Evolutionary conservation across 352 stramenopile genomes (phyloP).

Genomic region (Phytophthora cryptogea): DNA sequence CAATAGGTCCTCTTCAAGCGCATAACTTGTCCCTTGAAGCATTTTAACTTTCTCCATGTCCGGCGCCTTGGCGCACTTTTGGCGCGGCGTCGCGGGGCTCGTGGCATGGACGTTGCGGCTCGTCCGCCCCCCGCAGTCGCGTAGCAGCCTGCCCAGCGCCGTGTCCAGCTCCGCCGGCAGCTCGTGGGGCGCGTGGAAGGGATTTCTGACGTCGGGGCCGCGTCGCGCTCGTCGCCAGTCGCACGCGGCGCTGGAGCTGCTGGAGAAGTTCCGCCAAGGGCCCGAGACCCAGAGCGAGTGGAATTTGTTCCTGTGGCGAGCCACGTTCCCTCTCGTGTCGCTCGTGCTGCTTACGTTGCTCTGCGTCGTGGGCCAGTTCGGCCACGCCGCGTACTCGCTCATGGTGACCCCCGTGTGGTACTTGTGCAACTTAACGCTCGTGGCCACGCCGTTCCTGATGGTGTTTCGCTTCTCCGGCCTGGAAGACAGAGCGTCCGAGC

Average conservation of each 20-base stretch:
- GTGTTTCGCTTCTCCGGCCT: conserved; percentile 71
- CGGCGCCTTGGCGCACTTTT: conserved; percentile 25
- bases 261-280: conserved; percentile 74
- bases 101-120: conserved; percentile 24
- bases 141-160: conserved; percentile 22
- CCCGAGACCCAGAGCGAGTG: conserved; percentile 81
- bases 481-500: conserved; percentile 23
- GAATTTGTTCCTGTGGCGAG: conserved; percentile 81
- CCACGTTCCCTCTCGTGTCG: conserved; percentile 79
- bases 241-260: conserved; percentile 55
- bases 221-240: conserved; percentile 33
- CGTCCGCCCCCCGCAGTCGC: conserved; percentile 11
- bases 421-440: conserved; percentile 71
- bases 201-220: conserved; percentile 22
- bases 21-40: neutral
- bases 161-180: conserved; percentile 5
- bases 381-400: conserved; percentile 69
- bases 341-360: conserved; percentile 78
- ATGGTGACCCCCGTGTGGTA: conserved; percentile 81
- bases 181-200: conserved; percentile 17
- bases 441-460: conserved; percentile 75
- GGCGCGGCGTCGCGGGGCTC: conserved; percentile 31
- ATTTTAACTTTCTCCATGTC: neutral
- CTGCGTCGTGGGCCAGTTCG: conserved; percentile 64
- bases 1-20: neutral